phyloP scores from a whole-genome alignment of 2,329 filamentous ascomycete species.

The Fusarium sp. region DNA sequence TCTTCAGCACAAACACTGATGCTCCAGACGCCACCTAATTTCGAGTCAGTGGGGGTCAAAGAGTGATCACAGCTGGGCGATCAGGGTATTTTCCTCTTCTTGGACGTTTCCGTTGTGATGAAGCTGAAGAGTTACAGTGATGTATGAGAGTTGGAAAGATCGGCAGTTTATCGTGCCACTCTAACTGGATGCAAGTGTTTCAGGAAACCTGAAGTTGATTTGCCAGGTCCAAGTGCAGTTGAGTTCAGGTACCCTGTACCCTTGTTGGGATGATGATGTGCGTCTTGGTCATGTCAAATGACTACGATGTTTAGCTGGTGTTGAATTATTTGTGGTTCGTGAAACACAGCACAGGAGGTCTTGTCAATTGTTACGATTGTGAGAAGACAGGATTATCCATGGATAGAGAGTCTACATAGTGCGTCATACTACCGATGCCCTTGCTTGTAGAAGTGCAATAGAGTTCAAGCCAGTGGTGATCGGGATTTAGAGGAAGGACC shows the following conservation, averaged over 20 bases:
- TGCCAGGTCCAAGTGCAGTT: neutral
- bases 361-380: no score
- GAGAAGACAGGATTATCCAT: neutral
- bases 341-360: neutral
- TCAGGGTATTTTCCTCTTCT: conserved; percentile 10
- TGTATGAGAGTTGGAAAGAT: conserved; percentile 15
- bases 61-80: conserved; percentile 7
- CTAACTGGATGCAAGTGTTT: conserved; percentile 2
- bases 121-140: conserved; percentile 5
- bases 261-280: neutral
- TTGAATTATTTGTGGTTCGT: neutral
- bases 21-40: conserved; percentile 41
- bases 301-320: neutral
- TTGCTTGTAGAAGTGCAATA: conserved; percentile 5
- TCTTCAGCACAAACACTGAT: conserved; percentile 13
- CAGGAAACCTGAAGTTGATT: neutral
- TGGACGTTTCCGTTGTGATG: conserved; percentile 13
- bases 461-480: conserved; percentile 9
- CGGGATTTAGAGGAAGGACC: conserved; percentile 12
- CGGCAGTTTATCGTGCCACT: conserved; percentile 13
- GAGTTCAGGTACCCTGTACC: neutral
- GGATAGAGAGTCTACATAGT: neutral
- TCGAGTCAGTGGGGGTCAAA: conserved; percentile 16
- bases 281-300: neutral
- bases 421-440: neutral